A percentile compares a stretch with the other conserved stretches of the same genome.
phyloP scores from a whole-genome alignment of 2,329 filamentous ascomycete genomes.

The Aquanectria penicillioides region DNA sequence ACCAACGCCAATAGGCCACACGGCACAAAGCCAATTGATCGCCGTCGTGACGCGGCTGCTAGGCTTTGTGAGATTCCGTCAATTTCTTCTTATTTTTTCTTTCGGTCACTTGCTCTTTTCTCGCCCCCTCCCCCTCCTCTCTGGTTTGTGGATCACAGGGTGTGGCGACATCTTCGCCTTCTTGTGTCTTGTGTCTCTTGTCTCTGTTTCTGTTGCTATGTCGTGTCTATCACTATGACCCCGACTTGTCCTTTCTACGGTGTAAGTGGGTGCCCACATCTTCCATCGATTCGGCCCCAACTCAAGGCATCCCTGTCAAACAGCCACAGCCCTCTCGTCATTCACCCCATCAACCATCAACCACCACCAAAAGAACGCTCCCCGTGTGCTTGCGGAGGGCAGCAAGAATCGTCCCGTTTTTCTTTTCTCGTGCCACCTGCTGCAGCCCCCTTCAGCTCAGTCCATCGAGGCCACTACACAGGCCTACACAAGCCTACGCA shows the following conservation, averaged over 20 bases:
- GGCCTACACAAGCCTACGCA: too few species aligned
- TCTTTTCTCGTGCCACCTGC: background rate
- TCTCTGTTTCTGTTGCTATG: too few species aligned
- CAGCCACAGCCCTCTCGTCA: background rate
- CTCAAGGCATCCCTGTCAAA: background rate
- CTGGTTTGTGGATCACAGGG: background rate
- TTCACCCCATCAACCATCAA: conserved; percentile 12
- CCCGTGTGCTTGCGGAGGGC: background rate
- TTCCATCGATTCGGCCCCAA: background rate
- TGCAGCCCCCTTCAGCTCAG: background rate
- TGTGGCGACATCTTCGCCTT: too few species aligned
- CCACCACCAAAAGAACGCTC: background rate
- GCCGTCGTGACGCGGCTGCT: too few species aligned
- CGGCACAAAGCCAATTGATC: too few species aligned
- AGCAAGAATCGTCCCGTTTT: background rate
- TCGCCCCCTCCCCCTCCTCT: background rate
- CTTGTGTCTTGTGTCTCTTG: background rate
- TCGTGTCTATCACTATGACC: too few species aligned
- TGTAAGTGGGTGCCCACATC: too few species aligned
- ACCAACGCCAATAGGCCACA: conserved; percentile 15
- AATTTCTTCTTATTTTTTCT: background rate
- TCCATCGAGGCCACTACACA: too few species aligned
- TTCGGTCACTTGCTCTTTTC: background rate
- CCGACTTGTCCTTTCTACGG: too few species aligned
- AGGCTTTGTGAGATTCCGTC: too few species aligned